Evolutionary conservation across 768 basidiomycete species (phyloP).

Genomic region (Trametes cubensis): DNA sequence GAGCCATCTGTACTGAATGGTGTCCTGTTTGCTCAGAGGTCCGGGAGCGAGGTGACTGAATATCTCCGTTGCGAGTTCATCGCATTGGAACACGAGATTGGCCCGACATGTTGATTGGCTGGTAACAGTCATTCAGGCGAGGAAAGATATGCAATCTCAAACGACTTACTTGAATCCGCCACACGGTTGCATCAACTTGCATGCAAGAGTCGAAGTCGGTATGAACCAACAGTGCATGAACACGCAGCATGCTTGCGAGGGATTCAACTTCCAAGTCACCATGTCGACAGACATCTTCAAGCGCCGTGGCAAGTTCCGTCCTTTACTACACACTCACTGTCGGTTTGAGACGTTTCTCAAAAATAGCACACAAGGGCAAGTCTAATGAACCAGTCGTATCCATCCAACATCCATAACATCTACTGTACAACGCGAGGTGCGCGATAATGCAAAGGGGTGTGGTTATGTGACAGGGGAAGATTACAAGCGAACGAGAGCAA

Average conservation of each 20-base stretch:
- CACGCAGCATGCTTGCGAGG: too few species aligned
- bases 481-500: constrained; percentile 19
- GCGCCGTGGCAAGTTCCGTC: too few species aligned
- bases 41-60: background rate
- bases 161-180: too few species aligned
- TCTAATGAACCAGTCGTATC: background rate
- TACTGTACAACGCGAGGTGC: constrained; percentile 12
- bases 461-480: constrained; percentile 22
- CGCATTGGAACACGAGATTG: background rate
- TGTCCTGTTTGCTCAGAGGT: background rate
- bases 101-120: background rate
- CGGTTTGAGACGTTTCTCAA: too few species aligned
- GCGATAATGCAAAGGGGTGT: constrained; percentile 13
- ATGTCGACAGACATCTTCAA: too few species aligned
- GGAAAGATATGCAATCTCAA: too few species aligned
- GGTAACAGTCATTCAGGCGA: background rate
- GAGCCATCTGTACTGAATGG: background rate
- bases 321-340: too few species aligned
- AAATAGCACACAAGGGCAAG: background rate
- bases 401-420: constrained; percentile 9
- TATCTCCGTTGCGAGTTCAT: background rate
- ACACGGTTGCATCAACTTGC: too few species aligned
- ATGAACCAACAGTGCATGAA: too few species aligned
- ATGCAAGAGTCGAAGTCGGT: too few species aligned
- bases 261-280: too few species aligned